Evolutionary conservation across 768 basidiomycete species (phyloP), one percentile per base, ranked within the genome.

Genomic region (Tephrocybe sp.): DNA sequence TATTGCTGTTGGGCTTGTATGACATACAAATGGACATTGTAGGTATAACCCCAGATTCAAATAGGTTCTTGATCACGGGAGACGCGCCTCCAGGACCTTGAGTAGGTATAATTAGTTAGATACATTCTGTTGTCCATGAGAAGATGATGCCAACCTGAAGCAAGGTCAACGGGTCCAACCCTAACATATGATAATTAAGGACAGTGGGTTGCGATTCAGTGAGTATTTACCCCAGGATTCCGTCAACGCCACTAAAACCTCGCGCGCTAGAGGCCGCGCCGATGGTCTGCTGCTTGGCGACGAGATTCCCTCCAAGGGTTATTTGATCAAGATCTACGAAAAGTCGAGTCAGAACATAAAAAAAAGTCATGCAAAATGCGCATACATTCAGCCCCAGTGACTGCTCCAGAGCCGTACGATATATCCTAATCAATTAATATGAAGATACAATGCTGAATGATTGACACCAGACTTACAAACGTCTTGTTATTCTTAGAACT

Each of bases 21-120:
- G 70, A 82, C 58, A 82, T 78, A 4, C 77, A 79, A 47, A 83
- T 66, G 3, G 70, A 69, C 53, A 79, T 64, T 11, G 65, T 55
- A 12, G 69, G 39, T 52, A 84, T 83, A 2, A 62, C 63, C 9
- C 76, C 75, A 58, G 80, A 71, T 9, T 64, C 28, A 62, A 69
- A 77, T 11, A 83, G 71, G 61, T 78, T 84, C 65, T 83, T 76
- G n/a, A 75, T 79, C 15, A 84, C 75, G 9, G 82, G 83, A 8
- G 80, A 77, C 18, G 81, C 72, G 27, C 13, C 18, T 15, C 32
- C 42, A 21, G 80, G 75, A n/a, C 76, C 79, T 58, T 30, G 18
- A 36, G 18, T n/a, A 21, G 11, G 15, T 7, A 25, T 12, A 19
- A 30, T 16, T 25, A 18, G 8, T 27, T 15, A 18, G 15, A 19